Conservation (phyloP, 768 basidiomycete species). For the Macrolepiota albuminosa region DNA sequence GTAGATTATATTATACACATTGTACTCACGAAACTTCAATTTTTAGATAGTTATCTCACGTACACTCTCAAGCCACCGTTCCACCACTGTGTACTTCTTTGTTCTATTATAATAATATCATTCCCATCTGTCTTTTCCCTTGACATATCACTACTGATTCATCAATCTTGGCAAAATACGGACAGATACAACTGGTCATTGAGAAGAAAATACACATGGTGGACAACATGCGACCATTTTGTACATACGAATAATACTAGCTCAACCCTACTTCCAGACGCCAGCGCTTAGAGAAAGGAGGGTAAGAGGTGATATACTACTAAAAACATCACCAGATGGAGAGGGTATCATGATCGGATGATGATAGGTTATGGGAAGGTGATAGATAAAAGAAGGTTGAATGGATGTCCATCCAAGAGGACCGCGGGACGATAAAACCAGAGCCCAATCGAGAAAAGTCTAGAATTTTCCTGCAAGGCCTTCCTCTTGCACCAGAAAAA, state of each 20-base stretch:
- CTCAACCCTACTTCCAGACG: not conserved
- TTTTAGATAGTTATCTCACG: not conserved
- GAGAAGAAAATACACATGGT: not conserved
- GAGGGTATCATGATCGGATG: constrained; percentile 1
- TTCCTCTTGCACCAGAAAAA: not conserved
- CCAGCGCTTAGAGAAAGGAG: not conserved
- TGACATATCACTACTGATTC: not conserved
- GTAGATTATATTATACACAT: not conserved
- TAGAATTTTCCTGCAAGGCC: not conserved
- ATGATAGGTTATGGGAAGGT: not conserved
- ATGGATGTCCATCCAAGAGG: not conserved
- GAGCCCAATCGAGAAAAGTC: not conserved
- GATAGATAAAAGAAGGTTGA: not conserved
- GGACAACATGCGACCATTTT: not conserved
- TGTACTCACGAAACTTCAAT: not conserved
- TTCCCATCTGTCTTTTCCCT: not conserved
- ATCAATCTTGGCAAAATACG: not conserved
- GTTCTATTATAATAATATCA: not conserved
- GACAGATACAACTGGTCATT: not conserved
- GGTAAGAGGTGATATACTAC: not conserved
- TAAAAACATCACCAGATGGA: not conserved
- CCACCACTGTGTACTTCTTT: not conserved
- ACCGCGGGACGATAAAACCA: not conserved
- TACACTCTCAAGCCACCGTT: not conserved
- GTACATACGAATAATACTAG: not conserved